A percentile compares a stretch with the other conserved stretches of the same genome.
These are phyloP conservation scores for Cercospora citrullina DNA, from an alignment of 2,329 filamentous ascomycete species.

Conservation along the genomic window DNA sequence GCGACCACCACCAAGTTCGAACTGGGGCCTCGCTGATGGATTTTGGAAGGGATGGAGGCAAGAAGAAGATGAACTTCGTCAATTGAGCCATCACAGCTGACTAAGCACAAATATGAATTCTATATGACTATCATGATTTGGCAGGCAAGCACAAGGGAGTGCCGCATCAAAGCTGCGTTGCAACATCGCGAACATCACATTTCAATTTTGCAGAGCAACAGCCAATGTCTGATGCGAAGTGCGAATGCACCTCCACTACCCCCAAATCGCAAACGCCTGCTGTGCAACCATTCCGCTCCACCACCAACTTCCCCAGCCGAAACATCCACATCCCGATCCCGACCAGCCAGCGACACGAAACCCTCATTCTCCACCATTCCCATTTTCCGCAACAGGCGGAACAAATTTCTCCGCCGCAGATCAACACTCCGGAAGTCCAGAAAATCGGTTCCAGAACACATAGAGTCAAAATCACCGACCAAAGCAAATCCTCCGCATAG, in stretches of 20 bases:
- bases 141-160: neutral
- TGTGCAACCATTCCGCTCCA: neutral
- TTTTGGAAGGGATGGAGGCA: constrained; percentile 26
- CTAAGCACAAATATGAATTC: neutral
- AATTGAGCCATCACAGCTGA: constrained; percentile 41
- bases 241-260: neutral
- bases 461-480: neutral
- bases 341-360: neutral
- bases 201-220: neutral
- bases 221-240: neutral
- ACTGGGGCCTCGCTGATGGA: constrained; percentile 50
- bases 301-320: neutral
- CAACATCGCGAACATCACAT: neutral
- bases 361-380: neutral
- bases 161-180: neutral
- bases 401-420: neutral
- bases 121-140: neutral
- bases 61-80: constrained; percentile 30
- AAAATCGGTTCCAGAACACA: neutral
- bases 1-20: constrained; percentile 56
- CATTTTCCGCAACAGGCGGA: neutral
- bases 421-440: neutral
- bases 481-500: neutral
- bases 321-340: neutral
- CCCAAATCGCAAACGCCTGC: neutral